These are phyloP conservation scores for Senna tora DNA, from an alignment of 306 rosid genomes.

Conservation along the genomic window DNA sequence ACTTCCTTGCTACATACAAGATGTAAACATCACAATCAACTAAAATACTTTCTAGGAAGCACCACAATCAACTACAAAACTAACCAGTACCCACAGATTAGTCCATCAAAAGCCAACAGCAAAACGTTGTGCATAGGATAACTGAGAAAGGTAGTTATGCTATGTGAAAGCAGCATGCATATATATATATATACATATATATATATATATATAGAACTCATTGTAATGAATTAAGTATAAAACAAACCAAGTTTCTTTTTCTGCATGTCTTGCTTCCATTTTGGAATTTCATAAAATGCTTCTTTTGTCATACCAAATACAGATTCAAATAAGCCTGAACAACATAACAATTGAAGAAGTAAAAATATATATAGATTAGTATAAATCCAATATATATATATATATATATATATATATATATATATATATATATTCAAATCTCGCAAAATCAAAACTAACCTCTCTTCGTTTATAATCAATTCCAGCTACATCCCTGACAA, in stretches of 20 bases:
- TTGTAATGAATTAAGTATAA: constrained; percentile 44
- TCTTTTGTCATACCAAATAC: constrained; percentile 72
- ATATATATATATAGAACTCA: constrained; percentile 27
- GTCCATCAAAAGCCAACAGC: constrained; percentile 52
- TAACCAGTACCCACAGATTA: constrained; percentile 44
- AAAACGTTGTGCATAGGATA: too few relatives aligned
- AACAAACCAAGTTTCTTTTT: constrained; percentile 85
- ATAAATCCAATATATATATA: constrained; percentile 13
- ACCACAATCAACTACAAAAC: constrained; percentile 56
- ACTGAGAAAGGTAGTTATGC: constrained; percentile 39
- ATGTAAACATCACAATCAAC: constrained; percentile 42
- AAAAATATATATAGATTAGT: constrained; percentile 6
- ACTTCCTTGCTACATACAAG: constrained; percentile 46
- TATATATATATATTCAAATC: constrained; percentile 7
- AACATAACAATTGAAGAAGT: constrained; percentile 17
- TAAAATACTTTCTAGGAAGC: constrained; percentile 66
- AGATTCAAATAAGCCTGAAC: constrained; percentile 75
- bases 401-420: too few relatives aligned
- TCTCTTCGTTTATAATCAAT: constrained; percentile 79
- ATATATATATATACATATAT: too few relatives aligned
- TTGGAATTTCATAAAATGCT: constrained; percentile 77
- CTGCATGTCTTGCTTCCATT: constrained; percentile 92
- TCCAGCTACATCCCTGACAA: too few relatives aligned
- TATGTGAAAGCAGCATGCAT: constrained; percentile 36
- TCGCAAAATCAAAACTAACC: constrained; percentile 54